phyloP scores from a whole-genome alignment of 371 early-diverging fungal genomes.

The Amoeboaphelidium protococcarum region DNA sequence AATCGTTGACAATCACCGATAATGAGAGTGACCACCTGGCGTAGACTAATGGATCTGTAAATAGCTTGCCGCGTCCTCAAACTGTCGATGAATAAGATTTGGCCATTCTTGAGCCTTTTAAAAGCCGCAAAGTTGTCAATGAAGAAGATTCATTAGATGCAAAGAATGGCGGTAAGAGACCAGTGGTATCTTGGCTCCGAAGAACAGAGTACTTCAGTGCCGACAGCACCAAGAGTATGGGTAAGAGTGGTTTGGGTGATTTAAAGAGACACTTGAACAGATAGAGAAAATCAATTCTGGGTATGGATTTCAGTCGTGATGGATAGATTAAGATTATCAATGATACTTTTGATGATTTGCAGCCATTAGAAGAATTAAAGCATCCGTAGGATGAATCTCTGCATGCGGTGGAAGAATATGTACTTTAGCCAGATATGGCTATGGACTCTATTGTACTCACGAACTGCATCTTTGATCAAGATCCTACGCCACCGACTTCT shows the following conservation, averaged over 20 bases:
- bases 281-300: constrained; percentile 4
- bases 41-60: too few relatives aligned
- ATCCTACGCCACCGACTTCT: not conserved
- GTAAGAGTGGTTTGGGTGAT: not conserved
- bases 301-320: constrained; percentile 18
- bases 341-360: constrained; percentile 28
- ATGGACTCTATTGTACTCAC: constrained; percentile 16
- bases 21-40: too few relatives aligned
- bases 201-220: constrained; percentile 30
- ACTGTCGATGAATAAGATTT: not conserved
- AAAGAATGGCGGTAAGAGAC: not conserved
- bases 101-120: not conserved
- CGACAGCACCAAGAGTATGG: constrained; percentile 4
- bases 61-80: too few relatives aligned
- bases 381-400: constrained; percentile 43
- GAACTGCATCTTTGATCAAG: not conserved
- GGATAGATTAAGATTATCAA: constrained; percentile 38
- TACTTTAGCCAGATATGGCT: constrained; percentile 41
- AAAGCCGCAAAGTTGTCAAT: too few relatives aligned
- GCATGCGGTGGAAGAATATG: constrained; percentile 38
- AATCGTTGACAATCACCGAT: not conserved
- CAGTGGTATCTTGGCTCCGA: constrained; percentile 29
- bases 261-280: constrained; percentile 1
- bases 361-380: constrained; percentile 17
- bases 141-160: too few relatives aligned